Evolutionary conservation across 208 protist species (phyloP), one percentile per base, ranked within the genome.

Genomic region (Leishmania mexicana): DNA sequence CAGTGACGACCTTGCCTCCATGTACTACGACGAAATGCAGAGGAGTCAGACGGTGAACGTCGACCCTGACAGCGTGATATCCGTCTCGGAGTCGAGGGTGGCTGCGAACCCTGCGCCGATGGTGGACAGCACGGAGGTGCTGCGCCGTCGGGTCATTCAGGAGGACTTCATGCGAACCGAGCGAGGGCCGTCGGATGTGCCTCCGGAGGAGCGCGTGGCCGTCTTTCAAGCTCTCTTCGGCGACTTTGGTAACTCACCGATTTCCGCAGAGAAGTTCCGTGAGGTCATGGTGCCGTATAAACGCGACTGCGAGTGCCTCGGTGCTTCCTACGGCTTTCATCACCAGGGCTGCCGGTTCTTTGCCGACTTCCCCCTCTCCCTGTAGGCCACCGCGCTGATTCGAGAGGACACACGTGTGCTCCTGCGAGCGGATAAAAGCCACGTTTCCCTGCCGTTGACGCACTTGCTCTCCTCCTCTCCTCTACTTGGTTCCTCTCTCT

Each of bases 261-360:
- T 85, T 24, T 80, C 82, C 2, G 82, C 77, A 47, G 82, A 85
- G 78, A 72, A 49, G 21, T 85, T 85, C 47, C 68, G 70, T 57
- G 82, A 85, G 54, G 49, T 85, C 62, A 85, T 85, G 82, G 82
- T 82, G 62, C 82, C 82, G 28, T 85, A 67, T 54, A 65, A 79
- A 60, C 82, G 82, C 51, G 78, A 81, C 24, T 85, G 82, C 78
- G 82, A 85, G 40, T 85, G 82, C 73, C 82, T 85, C n/a, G 82
- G 82, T 35, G 82, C 77, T 21, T 85, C 82, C n/a, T 85, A 85
- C 82, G 82, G 78, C 73, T 85, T 85, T 31, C 82, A 85, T 58
- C 77, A 85, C 42, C 82, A 76, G 40, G 40, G 78, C 40, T 85
- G 82, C 51, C 64, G 40, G 45, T 71, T 68, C 53, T 67, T 51